These are phyloP conservation scores for Phlyctochytrium arcticum DNA, from an alignment of 192 early-diverging fungal species.

Conservation along the genomic window DNA sequence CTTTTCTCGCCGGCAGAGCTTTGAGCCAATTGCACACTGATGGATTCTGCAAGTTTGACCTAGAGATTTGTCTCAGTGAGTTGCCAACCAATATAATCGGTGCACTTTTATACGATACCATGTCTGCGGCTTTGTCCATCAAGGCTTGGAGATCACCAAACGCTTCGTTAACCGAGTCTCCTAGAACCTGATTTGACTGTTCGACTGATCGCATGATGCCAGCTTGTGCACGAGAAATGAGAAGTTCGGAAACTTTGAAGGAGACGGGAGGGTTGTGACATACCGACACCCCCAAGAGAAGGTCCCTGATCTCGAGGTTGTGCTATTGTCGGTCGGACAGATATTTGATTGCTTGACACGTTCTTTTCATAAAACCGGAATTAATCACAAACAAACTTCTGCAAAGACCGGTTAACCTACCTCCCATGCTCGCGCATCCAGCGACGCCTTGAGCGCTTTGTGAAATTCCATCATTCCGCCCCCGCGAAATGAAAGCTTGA, in stretches of 20 bases:
- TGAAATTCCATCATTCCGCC: slow-evolving; percentile 66
- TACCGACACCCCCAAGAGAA: slow-evolving; percentile 46
- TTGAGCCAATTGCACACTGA: slow-evolving; percentile 54
- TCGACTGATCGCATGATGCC: slow-evolving; percentile 65
- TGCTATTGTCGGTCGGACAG: no score
- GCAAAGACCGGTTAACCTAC: no score
- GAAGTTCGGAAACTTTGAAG: background rate
- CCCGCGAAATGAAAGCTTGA: slow-evolving; percentile 72
- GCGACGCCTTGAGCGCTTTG: slow-evolving; percentile 55
- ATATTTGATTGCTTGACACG: no score
- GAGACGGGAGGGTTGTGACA: no score
- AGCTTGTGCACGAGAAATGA: no score
- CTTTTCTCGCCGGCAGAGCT: slow-evolving; percentile 21
- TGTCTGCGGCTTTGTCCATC: slow-evolving; percentile 82
- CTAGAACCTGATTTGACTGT: slow-evolving; percentile 57
- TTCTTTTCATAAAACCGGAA: no score
- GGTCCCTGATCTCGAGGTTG: slow-evolving; percentile 15
- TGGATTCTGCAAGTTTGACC: slow-evolving; percentile 64
- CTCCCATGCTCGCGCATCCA: slow-evolving; percentile 64
- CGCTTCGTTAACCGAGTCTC: slow-evolving; percentile 68
- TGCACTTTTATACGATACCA: slow-evolving; percentile 49
- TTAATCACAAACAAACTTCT: no score
- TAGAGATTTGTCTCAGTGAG: background rate
- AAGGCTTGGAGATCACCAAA: slow-evolving; percentile 88
- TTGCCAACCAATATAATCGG: no score